Evolutionary conservation across 2,329 filamentous ascomycete genomes (phyloP).

Genomic region (Calonectria pseudoreteaudii): DNA sequence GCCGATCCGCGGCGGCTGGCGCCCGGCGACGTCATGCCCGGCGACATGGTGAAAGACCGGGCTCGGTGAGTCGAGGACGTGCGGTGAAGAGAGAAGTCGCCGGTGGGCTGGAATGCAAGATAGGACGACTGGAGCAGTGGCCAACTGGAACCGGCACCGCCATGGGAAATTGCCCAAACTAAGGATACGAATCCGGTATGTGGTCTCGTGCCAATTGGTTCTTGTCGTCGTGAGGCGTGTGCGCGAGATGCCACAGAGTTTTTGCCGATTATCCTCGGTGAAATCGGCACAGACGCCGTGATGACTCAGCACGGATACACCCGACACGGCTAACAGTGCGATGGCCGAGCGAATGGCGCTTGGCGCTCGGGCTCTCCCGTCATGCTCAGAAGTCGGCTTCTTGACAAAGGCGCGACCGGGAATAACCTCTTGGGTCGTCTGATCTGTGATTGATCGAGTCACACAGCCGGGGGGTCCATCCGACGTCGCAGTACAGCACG

Average conservation of each 20-base stretch:
- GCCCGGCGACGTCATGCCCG: slow-evolving; percentile 30
- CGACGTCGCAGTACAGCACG: slow-evolving; percentile 17
- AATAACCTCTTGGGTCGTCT: slow-evolving; percentile 16
- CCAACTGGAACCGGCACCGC: neutral
- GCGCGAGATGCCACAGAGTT: slow-evolving; percentile 19
- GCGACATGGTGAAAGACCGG: slow-evolving; percentile 19
- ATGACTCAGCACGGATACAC: slow-evolving; percentile 32
- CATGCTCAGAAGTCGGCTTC: slow-evolving; percentile 25
- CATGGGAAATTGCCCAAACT: neutral
- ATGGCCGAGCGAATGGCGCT: slow-evolving; percentile 12
- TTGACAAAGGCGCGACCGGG: neutral
- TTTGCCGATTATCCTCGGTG: slow-evolving; percentile 19
- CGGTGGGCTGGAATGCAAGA: slow-evolving; percentile 1
- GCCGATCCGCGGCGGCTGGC: slow-evolving; percentile 25
- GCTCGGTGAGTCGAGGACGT: neutral
- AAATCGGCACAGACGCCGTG: slow-evolving; percentile 21
- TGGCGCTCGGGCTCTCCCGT: slow-evolving; percentile 23
- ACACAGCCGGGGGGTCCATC: neutral
- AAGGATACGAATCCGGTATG: neutral
- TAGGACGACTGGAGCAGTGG: neutral
- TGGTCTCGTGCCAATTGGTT: slow-evolving; percentile 32
- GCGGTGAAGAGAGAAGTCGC: slow-evolving; percentile 10
- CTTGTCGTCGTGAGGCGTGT: neutral
- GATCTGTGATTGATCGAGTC: neutral
- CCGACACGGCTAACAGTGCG: neutral